Percentiles rank a stretch among this genome's conserved stretches.
Evolutionary conservation across 495 filamentous ascomycete genomes (phyloP).

Genomic region (Cladorrhinum samala): DNA sequence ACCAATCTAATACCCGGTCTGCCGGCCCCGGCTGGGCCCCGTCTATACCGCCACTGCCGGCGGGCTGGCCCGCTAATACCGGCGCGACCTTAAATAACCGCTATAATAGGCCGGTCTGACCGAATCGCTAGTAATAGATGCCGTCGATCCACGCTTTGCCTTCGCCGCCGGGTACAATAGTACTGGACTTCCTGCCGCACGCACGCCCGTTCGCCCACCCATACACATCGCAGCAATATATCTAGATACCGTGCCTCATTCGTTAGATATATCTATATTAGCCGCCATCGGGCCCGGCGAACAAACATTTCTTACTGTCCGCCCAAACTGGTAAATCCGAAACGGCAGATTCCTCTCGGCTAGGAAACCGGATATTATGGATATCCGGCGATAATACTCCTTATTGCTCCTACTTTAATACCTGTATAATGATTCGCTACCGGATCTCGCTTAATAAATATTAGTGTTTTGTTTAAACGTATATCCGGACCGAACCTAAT

Average conservation of each 20-base stretch:
- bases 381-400: not conserved
- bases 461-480: not conserved
- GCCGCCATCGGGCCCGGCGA: not conserved
- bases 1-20: not conserved
- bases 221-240: too few species aligned
- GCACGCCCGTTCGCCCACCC: too few species aligned
- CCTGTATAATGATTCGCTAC: not conserved
- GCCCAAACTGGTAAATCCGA: not conserved
- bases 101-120: too few species aligned
- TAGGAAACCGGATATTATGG: not conserved
- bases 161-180: too few species aligned
- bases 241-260: too few species aligned
- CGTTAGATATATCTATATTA: not conserved
- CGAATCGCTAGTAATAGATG: too few species aligned
- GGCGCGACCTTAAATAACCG: too few species aligned
- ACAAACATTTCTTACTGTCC: slow-evolving; percentile 1
- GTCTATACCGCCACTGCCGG: too few species aligned
- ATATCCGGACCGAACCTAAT: not conserved
- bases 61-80: too few species aligned
- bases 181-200: too few species aligned
- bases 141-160: too few species aligned
- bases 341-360: not conserved
- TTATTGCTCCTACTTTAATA: not conserved
- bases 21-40: too few species aligned
- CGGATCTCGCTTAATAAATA: not conserved